These are phyloP conservation scores for Teunomyces gatunensis DNA, from an alignment of 805 yeast species.

Conservation along the genomic window DNA sequence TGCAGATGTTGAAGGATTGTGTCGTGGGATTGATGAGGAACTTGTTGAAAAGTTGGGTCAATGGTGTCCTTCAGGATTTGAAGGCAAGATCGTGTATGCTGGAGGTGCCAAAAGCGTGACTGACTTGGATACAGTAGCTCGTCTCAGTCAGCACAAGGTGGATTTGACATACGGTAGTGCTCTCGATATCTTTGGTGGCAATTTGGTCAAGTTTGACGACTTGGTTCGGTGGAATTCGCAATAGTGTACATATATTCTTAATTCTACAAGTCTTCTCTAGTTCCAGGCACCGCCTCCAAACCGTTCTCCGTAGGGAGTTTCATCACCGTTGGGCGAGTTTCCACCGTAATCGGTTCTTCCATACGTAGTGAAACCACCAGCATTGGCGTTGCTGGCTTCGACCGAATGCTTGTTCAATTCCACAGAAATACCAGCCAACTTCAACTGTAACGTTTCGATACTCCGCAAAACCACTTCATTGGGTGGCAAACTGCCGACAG, in stretches of 20 bases:
- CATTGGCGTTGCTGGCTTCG: slow-evolving; percentile 40
- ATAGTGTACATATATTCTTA: slow-evolving; percentile 2
- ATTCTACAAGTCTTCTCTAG: not conserved
- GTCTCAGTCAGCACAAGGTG: slow-evolving; percentile 74
- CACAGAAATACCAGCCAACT: slow-evolving; percentile 82
- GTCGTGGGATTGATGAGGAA: slow-evolving; percentile 85
- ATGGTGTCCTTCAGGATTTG: slow-evolving; percentile 61
- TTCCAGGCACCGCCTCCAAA: slow-evolving; percentile 14
- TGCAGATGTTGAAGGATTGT: slow-evolving; percentile 97
- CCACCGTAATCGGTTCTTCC: slow-evolving; percentile 32
- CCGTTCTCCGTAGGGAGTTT: slow-evolving; percentile 15
- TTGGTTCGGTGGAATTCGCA: slow-evolving; percentile 68
- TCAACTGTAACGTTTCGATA: slow-evolving; percentile 79
- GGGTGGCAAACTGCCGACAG: slow-evolving; percentile 85
- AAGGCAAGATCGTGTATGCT: slow-evolving; percentile 83
- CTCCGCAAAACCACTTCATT: slow-evolving; percentile 87
- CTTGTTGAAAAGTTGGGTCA: slow-evolving; percentile 69
- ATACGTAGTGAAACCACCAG: slow-evolving; percentile 49
- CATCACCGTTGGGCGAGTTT: slow-evolving; percentile 34
- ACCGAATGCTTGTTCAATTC: slow-evolving; percentile 53
- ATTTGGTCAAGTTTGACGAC: slow-evolving; percentile 70
- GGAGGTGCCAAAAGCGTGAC: slow-evolving; percentile 85
- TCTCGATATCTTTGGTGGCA: slow-evolving; percentile 92
- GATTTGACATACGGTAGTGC: slow-evolving; percentile 94
- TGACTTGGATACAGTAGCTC: slow-evolving; percentile 66